Evolutionary conservation across 768 basidiomycete species (phyloP).

Genomic region (Rhodotorula diobovata): DNA sequence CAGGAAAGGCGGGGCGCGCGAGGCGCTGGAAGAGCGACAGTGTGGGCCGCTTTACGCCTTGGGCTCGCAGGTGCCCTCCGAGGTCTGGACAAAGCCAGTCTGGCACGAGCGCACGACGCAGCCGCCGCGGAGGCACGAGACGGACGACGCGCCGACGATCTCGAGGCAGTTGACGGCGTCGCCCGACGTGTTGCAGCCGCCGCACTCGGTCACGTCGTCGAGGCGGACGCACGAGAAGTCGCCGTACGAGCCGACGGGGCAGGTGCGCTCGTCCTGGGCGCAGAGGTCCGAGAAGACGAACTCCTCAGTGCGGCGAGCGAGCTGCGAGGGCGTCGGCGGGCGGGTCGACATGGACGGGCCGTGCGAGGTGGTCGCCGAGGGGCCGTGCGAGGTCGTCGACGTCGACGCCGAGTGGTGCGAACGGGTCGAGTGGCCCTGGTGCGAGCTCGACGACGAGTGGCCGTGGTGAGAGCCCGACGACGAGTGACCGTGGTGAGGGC

Average conservation of each 20-base stretch:
- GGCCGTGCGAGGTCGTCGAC: slow-evolving; percentile 11
- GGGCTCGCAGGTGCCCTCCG: slow-evolving; percentile 29
- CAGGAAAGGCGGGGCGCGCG: not conserved
- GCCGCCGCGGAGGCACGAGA: slow-evolving; percentile 33
- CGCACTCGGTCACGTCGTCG: slow-evolving; percentile 39
- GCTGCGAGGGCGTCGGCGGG: slow-evolving; percentile 7
- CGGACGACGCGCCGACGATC: slow-evolving; percentile 26
- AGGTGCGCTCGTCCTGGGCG: slow-evolving; percentile 36
- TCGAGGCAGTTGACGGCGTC: slow-evolving; percentile 36
- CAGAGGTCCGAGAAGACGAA: slow-evolving; percentile 36
- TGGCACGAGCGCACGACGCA: slow-evolving; percentile 39
- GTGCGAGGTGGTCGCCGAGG: slow-evolving; percentile 2
- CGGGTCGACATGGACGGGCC: not conserved
- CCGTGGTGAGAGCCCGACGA: slow-evolving; percentile 1
- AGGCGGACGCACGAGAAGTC: slow-evolving; percentile 37
- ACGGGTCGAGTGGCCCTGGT: slow-evolving; percentile 9
- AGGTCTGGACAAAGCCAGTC: slow-evolving; percentile 36
- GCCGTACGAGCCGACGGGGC: slow-evolving; percentile 20
- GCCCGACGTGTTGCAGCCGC: slow-evolving; percentile 29
- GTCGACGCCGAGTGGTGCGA: not conserved
- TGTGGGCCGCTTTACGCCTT: slow-evolving; percentile 14
- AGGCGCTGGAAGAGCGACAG: too few relatives aligned
- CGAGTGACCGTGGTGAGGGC: too few relatives aligned
- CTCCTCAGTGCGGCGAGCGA: slow-evolving; percentile 26
- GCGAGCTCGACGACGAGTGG: not conserved